Base-by-base conservation (phyloP, 345 rosid species). In the Linum trigynum region DNA sequence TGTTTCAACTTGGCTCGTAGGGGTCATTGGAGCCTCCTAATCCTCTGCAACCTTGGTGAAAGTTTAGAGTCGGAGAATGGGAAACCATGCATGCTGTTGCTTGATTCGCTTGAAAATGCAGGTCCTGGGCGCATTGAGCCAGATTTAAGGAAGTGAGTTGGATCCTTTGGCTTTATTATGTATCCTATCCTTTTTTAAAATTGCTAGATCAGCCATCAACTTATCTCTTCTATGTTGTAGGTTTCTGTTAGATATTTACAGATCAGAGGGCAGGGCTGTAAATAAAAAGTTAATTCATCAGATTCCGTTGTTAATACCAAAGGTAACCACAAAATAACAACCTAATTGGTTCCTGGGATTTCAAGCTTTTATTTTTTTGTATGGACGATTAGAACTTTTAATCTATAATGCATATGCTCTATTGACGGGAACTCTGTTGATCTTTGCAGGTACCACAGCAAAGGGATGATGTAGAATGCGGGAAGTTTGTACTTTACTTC, bases 1-100 rank as follows among this genome's bases (percentile, higher is more conserved):
- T 48, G 53, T 48, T 9, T 48, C 53, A 15, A 48, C 9, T 48
- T 3, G 53, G 7, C 9, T 43, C 5, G n/a, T 53, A 88, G 89
- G 91, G 65, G 84, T 65, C 95, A 88, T 45, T 88, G 95, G 95
- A 76, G 69, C 69, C 82, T 88, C 67, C 77, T 88, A 80, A 88
- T 88, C 65, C 80, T 88, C 71, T 88, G 95, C 63, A 79, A 88
- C 66, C 76, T 88, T 61, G 89, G 84, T 10, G 89, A 80, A 67
- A 65, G 69, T 59, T 77, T 76, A 55, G 75, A 77, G 38, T 77
- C 86, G 15, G 74, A 79, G 36, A 58, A 59, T 55, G 71, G 65
- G 59, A 79, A 75, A 51, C 83, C 86, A 0, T 85, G 89, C 77
- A 82, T 88, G 81, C 58, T 85, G 66, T 69, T 88, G 72, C 82